A percentile compares a stretch with the other conserved stretches of the same genome.
phyloP scores from a whole-genome alignment of 352 stramenopile genomes.

The Pythium rishiriense region DNA sequence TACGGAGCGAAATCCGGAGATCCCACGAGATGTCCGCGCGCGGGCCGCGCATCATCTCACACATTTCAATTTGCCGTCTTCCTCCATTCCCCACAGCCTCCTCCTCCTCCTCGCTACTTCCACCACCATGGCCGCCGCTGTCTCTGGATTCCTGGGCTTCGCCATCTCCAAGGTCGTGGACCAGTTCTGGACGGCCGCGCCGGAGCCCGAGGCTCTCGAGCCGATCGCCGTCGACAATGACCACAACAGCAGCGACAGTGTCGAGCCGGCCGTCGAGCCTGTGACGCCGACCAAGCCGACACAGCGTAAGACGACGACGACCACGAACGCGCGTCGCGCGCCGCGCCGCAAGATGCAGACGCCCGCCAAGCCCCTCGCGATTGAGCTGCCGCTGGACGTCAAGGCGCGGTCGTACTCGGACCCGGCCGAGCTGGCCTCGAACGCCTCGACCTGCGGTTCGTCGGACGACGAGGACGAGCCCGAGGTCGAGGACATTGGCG shows the following conservation, averaged over 20 bases:
- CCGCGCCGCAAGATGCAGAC: slow-evolving; percentile 20
- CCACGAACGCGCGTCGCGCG: slow-evolving; percentile 5
- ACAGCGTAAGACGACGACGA: slow-evolving; percentile 6
- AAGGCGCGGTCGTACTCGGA: slow-evolving; percentile 28
- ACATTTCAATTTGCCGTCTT: slow-evolving; percentile 23
- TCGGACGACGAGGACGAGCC: slow-evolving; percentile 36
- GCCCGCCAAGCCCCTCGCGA: slow-evolving; percentile 3
- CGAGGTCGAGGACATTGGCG: slow-evolving; percentile 34
- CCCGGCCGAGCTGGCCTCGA: slow-evolving; percentile 26
- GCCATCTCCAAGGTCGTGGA: slow-evolving; percentile 31
- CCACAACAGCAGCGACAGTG: too few species aligned
- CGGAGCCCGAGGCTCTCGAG: slow-evolving; percentile 6
- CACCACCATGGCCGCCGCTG: slow-evolving; percentile 23
- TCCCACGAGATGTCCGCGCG: background rate
- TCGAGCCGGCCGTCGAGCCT: background rate
- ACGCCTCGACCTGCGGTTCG: slow-evolving; percentile 37
- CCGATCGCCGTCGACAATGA: background rate
- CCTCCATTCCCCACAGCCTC: background rate
- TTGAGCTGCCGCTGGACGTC: slow-evolving; percentile 15
- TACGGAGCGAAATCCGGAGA: background rate
- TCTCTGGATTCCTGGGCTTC: slow-evolving; percentile 32
- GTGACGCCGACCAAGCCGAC: slow-evolving; percentile 11
- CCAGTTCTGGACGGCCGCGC: slow-evolving; percentile 24
- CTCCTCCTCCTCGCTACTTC: background rate
- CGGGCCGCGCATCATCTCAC: background rate